phyloP scores from a whole-genome alignment of 2,329 filamentous ascomycete species.

The Aspergillus persii region DNA sequence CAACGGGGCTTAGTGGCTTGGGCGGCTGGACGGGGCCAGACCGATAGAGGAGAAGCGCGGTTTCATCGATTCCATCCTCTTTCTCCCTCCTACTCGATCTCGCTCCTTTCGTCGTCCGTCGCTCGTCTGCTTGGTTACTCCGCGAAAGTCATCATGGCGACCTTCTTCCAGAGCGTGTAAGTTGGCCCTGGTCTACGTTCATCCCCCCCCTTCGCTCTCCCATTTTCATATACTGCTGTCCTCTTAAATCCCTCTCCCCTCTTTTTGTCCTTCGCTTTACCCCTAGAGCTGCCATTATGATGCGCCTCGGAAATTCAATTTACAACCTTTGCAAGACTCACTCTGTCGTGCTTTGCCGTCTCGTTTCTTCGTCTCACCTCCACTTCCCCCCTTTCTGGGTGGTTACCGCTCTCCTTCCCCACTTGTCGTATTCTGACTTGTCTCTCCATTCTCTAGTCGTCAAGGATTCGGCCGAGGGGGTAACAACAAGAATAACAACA shows the following conservation, averaged over 20 bases:
- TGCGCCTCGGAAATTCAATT: conserved; percentile 5
- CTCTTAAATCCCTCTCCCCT: conserved; percentile 22
- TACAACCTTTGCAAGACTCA: background rate
- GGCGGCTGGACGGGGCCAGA: conserved; percentile 21
- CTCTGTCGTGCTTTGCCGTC: background rate
- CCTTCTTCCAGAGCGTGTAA: conserved; percentile 52
- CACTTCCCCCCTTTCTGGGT: background rate
- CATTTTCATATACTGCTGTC: conserved; percentile 20
- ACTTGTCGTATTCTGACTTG: conserved; percentile 19
- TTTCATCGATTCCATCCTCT: conserved; percentile 1
- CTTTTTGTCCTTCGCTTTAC: background rate
- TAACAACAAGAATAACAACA: conserved; percentile 45
- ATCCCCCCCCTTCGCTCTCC: conserved; percentile 11
- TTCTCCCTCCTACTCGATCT: conserved; percentile 3
- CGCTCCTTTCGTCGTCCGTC: conserved; percentile 2
- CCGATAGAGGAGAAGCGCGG: conserved; percentile 13
- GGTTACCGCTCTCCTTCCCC: background rate
- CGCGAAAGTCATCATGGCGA: conserved; percentile 40
- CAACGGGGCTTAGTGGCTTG: conserved; percentile 21
- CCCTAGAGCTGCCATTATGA: background rate
- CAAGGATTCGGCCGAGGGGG: conserved; percentile 50
- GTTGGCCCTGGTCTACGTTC: conserved; percentile 23
- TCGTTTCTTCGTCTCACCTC: background rate
- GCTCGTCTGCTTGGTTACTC: conserved; percentile 3
- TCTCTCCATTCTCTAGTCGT: conserved; percentile 38